Evolutionary conservation across 2,329 filamentous ascomycete genomes (phyloP), one percentile per base, ranked within the genome.

Genomic region (Trichoderma cornu-damae): DNA sequence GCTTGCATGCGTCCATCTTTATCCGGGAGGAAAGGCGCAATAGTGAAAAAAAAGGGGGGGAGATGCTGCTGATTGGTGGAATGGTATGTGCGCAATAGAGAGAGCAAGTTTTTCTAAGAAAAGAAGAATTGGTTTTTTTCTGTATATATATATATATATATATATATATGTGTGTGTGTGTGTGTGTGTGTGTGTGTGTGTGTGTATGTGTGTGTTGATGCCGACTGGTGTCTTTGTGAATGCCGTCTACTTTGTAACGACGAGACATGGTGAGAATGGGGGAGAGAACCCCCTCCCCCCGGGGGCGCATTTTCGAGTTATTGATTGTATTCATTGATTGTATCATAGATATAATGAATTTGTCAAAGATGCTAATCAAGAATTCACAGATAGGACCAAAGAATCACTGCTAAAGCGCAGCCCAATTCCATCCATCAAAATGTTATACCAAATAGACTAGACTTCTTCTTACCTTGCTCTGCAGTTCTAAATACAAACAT

Each of bases 51-150:
- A 24, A 24, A 14, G 18, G 57, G 59, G 57, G 57, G 26, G 11
- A 32, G 30, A 34, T 50, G 51, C 43, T 47, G 59, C 55, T 55
- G 50, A 52, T 58, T 49, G 60, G 54, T 56, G 48, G 22, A 34
- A 22, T 22, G 24, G 38, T 38, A 51, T 63, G 56, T 61, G 60
- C 59, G n/a, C n/a, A n/a, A 61, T 42, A 63, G 63, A 64, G 60
- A 64, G 56, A 57, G 57, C 61, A 62, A 12, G 12, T 58, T 58
- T 52, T 59, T 50, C 32, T 30, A 53, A 30, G 47, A 28, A 34
- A 24, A 43, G 44, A 46, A 56, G 53, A 49, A 46, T 32, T 35
- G 28, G 42, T 50, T 42, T 58, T 42, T 58, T 58, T 38, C 44
- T 57, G 18, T 42, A 40, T 5, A 43, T 24, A 26, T 32, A n/a